Base-by-base conservation (phyloP, 2,329 filamentous ascomycete genomes). In the Colletotrichum sp. region DNA sequence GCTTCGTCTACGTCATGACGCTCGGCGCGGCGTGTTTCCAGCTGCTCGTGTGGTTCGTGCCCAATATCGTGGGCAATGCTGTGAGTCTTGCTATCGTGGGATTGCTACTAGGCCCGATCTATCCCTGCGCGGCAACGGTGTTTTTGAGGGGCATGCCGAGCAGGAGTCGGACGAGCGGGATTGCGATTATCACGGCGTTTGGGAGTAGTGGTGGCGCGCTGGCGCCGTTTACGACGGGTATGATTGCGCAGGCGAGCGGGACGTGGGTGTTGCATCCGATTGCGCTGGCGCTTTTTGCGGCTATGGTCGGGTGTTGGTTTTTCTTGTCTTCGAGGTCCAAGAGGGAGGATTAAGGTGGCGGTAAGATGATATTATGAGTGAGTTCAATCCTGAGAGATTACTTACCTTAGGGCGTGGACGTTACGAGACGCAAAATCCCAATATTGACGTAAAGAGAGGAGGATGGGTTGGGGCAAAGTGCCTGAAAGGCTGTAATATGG, bases 21-120 rank as follows among this genome's bases (percentile, higher is more conserved):
- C 79, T 88, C 6, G 93, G 93, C 5, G 91, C 94, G 0, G 87
- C 92, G 3, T 85, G 89, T 1, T 94, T 96, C 78, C 91, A 97
- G 84, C 84, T 96, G n/a, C 87, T 97, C 29, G 93, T 95, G 11
- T 97, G 95, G 95, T 86, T 92, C 32, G 90, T 96, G 39, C 95
- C 94, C 1, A 95, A 95, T 81, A 86, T 96, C n/a, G 86, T 95
- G 34, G 92, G 92, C 9, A 89, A 94, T 78, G 92, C 93, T n/a
- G 92, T 94, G 3, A 90, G 92, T 4, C 89, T 95, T 3, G 87
- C 91, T 82, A 85, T 97, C 27, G 89, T 97, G n/a, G 95, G 95
- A 15, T 84, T 97, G 9, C 84, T 97, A 34, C 87, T 98, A 1
- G 95, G 95, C 0, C 95, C 95, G 0, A 89, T 98, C 5, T 98